Conservation (phyloP, 768 basidiomycete genomes). For the Chlorophyllum brunneum region DNA sequence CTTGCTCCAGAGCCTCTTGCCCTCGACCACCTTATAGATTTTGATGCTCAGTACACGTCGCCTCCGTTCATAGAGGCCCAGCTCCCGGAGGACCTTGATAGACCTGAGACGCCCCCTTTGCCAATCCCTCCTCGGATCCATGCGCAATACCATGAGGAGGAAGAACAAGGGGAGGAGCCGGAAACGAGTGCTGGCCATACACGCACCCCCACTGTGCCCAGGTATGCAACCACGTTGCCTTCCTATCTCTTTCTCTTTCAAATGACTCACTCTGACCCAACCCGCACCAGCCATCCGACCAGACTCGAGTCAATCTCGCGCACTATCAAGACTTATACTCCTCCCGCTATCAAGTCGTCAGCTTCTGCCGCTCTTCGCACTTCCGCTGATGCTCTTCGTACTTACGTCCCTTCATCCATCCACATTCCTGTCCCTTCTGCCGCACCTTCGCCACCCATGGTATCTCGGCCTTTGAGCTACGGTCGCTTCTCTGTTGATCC, state of each 20-base stretch:
- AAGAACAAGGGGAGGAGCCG: too few relatives aligned
- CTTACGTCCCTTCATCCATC: constrained; percentile 50
- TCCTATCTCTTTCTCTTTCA: constrained; percentile 9
- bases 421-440: constrained; percentile 29
- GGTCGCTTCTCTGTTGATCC: constrained; percentile 10
- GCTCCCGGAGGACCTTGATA: constrained; percentile 13
- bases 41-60: constrained; percentile 20
- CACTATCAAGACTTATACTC: constrained; percentile 2
- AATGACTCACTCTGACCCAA: constrained; percentile 10
- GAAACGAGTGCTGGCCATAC: constrained; percentile 15
- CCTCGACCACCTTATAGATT: constrained; percentile 18
- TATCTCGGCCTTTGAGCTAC: constrained; percentile 26
- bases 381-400: constrained; percentile 35
- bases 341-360: background rate
- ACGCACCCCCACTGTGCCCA: constrained; percentile 17
- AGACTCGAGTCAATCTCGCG: constrained; percentile 8
- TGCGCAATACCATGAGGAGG: background rate
- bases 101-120: constrained; percentile 19
- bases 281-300: background rate
- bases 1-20: constrained; percentile 1
- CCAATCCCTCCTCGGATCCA: constrained; percentile 20
- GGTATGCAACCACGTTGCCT: constrained; percentile 17
- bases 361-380: too few relatives aligned
- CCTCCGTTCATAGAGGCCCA: constrained; percentile 27
- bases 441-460: constrained; percentile 43